Evolutionary conservation across 129 eudicot species (phyloP), one percentile per base, ranked within the genome.

Genomic region (Solidago caesia): DNA sequence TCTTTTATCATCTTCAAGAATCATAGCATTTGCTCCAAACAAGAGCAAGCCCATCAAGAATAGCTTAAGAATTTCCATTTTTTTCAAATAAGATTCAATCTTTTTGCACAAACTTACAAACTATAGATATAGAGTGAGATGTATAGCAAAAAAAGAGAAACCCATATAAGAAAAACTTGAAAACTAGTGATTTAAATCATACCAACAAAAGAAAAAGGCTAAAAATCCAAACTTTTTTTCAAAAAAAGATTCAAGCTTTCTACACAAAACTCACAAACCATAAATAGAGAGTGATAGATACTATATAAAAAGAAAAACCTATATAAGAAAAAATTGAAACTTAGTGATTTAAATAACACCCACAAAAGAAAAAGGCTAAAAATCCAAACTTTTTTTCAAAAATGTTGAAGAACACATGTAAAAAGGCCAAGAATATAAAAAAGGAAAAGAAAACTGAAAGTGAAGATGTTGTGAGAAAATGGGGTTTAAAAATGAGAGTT

Each of bases 1-100:
- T 61, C 25, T 81, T 81, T 87, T 90, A 64, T 93, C 98, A 65
- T 78, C 83, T 61, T 92, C 95, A 82, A 89, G 67, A 68, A 87
- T 75, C 16, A 57, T 55, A 16, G 72, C 86, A 75, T 62, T 82
- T 53, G 77, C 86, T 70, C 77, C 81, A 47, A 75, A 59, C 33
- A 56, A 71, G 41, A 78, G 47, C 43, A 82, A 52, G 7, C 89
- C 88, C 75, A 83, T 82, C 76, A 87, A 74, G 74, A 84, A 85
- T 75, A 82, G 10, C 75, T 70, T 59, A 60, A 52, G 52, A 75
- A 63, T 59, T 77, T n/a, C 88, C 96, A 85, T 89, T 82, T 85
- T 70, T 46, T 33, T 55, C 58, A 13, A 64, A 7, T 42, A 64
- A 67, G 59, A 69, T 61, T 73, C 9, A 27, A 74, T 47, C 12